Conservation (phyloP, 805 yeast species). For the Ogataea angusta region DNA sequence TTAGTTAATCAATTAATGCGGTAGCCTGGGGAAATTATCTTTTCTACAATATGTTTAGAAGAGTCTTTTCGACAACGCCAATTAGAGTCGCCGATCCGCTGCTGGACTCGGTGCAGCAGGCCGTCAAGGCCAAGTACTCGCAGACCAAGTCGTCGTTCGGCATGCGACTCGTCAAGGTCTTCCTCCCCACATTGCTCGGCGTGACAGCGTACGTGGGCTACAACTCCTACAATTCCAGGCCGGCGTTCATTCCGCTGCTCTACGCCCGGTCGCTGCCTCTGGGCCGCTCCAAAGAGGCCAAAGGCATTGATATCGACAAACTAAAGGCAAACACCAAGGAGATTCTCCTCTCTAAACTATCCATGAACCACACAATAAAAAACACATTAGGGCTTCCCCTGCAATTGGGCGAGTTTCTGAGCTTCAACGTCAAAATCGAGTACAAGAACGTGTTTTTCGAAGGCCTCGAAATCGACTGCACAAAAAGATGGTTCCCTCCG, state of each 20-base stretch:
- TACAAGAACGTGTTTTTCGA: slow-evolving; percentile 29
- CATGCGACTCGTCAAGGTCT: slow-evolving; percentile 17
- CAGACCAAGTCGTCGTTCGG: slow-evolving; percentile 17
- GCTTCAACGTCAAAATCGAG: slow-evolving; percentile 31
- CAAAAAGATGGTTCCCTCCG: slow-evolving; percentile 29
- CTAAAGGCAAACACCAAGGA: slow-evolving; percentile 25
- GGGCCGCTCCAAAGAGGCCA: slow-evolving; percentile 25
- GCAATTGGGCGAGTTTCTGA: slow-evolving; percentile 26
- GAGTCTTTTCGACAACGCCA: neutral
- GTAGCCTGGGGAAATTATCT: slow-evolving; percentile 6
- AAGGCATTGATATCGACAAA: slow-evolving; percentile 29
- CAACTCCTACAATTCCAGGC: slow-evolving; percentile 28
- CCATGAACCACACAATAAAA: slow-evolving; percentile 30
- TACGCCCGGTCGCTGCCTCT: slow-evolving; percentile 28
- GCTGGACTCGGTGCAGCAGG: slow-evolving; percentile 13
- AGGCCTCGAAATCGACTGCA: slow-evolving; percentile 33
- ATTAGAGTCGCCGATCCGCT: slow-evolving; percentile 2
- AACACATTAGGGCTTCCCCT: slow-evolving; percentile 33
- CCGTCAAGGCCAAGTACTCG: slow-evolving; percentile 14
- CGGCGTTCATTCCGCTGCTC: slow-evolving; percentile 33
- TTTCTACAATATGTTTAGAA: neutral
- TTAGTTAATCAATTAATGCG: slow-evolving; percentile 15
- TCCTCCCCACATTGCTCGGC: slow-evolving; percentile 22
- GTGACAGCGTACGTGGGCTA: slow-evolving; percentile 28
- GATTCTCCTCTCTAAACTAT: slow-evolving; percentile 27